A percentile compares a stretch with the other conserved stretches of the same genome.
These are phyloP conservation scores for Thuidium tamariscinum DNA, from an alignment of 225 moss, liverwort and hornwort species.

Conservation along the genomic window DNA sequence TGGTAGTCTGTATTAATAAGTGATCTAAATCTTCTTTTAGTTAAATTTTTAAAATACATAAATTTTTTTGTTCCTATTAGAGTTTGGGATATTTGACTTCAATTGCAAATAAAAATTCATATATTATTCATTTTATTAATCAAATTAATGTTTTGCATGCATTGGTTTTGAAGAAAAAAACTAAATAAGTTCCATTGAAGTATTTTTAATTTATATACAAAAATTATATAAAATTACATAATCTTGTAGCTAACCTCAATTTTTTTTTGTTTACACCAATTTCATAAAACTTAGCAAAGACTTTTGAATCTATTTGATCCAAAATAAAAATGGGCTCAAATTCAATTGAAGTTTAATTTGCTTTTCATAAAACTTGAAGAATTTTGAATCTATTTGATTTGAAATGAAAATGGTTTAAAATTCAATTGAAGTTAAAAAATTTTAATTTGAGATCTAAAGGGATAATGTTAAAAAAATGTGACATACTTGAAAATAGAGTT, in stretches of 20 bases:
- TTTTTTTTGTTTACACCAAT: neutral
- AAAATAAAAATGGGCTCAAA: too few relatives aligned
- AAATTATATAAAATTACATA: fast-evolving
- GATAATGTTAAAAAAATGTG: neutral
- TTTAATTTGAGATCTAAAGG: neutral
- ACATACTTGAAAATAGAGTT: neutral
- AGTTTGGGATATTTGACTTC: neutral
- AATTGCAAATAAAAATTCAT: neutral
- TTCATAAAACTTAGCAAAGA: neutral
- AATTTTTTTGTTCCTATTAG: fast-evolving
- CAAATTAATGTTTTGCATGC: neutral
- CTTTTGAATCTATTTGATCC: fast-evolving
- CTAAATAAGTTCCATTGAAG: neutral
- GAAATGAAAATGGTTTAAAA: too few relatives aligned
- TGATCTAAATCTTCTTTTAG: neutral
- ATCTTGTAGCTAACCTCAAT: neutral
- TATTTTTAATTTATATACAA: neutral
- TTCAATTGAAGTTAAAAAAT: neutral
- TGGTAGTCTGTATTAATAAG: fast-evolving
- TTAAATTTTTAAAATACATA: neutral
- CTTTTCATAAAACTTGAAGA: neutral
- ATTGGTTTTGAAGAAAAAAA: fast-evolving
- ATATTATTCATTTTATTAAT: neutral
- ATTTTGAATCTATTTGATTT: fast-evolving
- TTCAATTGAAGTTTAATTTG: neutral